These are phyloP conservation scores for Phytophthora pisi DNA, from an alignment of 352 stramenopile genomes.

Conservation along the genomic window DNA sequence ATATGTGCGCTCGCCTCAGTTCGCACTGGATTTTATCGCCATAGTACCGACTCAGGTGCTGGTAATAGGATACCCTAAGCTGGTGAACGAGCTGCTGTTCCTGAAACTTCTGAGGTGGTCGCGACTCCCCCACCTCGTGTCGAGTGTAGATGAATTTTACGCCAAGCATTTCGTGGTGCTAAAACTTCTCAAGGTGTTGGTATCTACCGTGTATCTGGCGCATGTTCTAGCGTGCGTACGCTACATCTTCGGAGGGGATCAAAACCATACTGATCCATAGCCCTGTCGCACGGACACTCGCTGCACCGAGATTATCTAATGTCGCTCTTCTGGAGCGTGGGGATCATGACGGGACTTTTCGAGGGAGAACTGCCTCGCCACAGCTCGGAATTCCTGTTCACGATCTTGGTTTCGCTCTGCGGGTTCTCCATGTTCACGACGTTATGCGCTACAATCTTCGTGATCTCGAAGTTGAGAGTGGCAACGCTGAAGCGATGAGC, in stretches of 20 bases:
- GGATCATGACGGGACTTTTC: constrained; percentile 62
- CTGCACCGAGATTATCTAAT: constrained; percentile 39
- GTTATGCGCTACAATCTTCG: constrained; percentile 70
- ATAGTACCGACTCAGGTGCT: constrained; percentile 34
- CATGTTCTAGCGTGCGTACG: constrained; percentile 59
- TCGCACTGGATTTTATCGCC: constrained; percentile 50
- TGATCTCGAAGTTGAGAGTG: constrained; percentile 72
- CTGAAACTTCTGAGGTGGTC: constrained; percentile 49
- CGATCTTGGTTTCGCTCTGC: constrained; percentile 50
- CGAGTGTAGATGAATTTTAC: constrained; percentile 56
- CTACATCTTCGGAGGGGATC: constrained; percentile 53
- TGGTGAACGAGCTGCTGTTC: constrained; percentile 29
- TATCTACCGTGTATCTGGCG: constrained; percentile 50
- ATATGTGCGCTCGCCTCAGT: constrained; percentile 51
- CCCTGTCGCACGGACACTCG: constrained; percentile 15
- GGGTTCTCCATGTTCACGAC: constrained; percentile 68
- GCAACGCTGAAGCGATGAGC: constrained; percentile 50
- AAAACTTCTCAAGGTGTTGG: constrained; percentile 48
- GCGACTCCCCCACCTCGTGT: constrained; percentile 49
- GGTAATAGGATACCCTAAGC: constrained; percentile 3
- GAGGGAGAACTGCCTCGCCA: constrained; percentile 60
- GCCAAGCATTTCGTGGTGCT: constrained; percentile 56
- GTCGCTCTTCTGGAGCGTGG: constrained; percentile 63
- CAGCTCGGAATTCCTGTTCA: constrained; percentile 58
- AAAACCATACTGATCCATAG: constrained; percentile 42